Evolutionary conservation across 2,329 filamentous ascomycete genomes (phyloP).

Genomic region (Fusarium hainanense): DNA sequence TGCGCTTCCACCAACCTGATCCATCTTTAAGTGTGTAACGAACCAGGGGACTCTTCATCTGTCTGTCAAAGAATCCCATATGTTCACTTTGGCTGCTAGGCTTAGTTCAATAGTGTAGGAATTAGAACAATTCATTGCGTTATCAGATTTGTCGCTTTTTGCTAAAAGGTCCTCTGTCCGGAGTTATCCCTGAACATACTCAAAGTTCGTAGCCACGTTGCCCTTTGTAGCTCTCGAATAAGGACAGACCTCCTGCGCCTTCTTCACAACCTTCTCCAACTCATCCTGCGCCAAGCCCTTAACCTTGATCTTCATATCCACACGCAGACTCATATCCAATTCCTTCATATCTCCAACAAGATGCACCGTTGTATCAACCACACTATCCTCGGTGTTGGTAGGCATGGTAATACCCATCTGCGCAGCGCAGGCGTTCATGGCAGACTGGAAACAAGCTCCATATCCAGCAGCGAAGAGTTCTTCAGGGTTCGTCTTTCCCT

Average conservation of each 20-base stretch:
- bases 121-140: rapidly evolving
- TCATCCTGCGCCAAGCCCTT: conserved; percentile 5
- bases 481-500: conserved; percentile 19
- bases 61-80: not conserved
- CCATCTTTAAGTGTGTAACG: not conserved
- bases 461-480: conserved; percentile 24
- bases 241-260: conserved; percentile 6
- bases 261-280: conserved; percentile 6
- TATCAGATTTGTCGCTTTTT: not conserved
- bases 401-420: conserved; percentile 18
- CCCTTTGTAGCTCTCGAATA: conserved; percentile 9
- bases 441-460: conserved; percentile 25
- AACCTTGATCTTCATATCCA: conserved; percentile 26
- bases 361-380: conserved; percentile 23
- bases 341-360: conserved; percentile 20
- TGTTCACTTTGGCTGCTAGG: not conserved
- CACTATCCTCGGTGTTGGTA: conserved; percentile 8
- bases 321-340: conserved; percentile 12
- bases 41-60: not conserved
- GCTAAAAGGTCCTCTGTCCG: rapidly evolving
- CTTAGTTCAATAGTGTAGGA: rapidly evolving
- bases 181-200: not conserved
- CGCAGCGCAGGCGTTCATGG: conserved; percentile 20
- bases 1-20: too few species aligned
- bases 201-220: conserved; percentile 11